Evolutionary conservation across 306 rosid species (phyloP), one percentile per base, ranked within the genome.

Genomic region (Hylodesmum podocarpum): DNA sequence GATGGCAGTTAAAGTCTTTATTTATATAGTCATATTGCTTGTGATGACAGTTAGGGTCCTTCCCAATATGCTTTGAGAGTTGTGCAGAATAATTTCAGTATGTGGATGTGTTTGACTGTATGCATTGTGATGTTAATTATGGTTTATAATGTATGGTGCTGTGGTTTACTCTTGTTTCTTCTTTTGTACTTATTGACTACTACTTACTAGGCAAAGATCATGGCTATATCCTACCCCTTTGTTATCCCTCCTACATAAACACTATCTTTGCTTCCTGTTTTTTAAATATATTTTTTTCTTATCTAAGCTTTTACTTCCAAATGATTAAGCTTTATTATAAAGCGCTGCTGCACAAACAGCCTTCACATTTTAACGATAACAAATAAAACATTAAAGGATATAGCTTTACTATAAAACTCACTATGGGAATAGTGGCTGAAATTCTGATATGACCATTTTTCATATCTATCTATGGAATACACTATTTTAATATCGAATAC

Each of bases 41-140:
- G 15, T 51, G 29, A 19, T 51, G 36, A 2, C 7, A 21, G 51
- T 58, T 24, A 12, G 65, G 47, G 22, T 2, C 67, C 37, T 72
- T 43, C 8, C 33, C 1, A 41, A 0, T 13, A 22, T 53, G 63
- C 3, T 8, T 34, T 69, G 36, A 2, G 41, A 51, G 70, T 36
- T 76, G 2, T 66, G 15, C 69, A 21, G 14, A 53, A 70, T 77
- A 78, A 66, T 57, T 12, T 58, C 53, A 29, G 47, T 66, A 4
- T 4, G 18, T 55, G 63, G 12, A 58, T 28, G 37, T 6, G n/a
- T n/a, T n/a, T n/a, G n/a, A n/a, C n/a, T n/a, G n/a, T n/a, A n/a
- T 9, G 16, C 49, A 21, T 21, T 49, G 10, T 13, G 54, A 58
- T 50, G 41, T 10, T 39, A 72, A 29, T 75, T 18, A 12, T 81